These are phyloP conservation scores for Hysterangium stoloniferum DNA, from an alignment of 768 basidiomycete genomes.

Conservation along the genomic window DNA sequence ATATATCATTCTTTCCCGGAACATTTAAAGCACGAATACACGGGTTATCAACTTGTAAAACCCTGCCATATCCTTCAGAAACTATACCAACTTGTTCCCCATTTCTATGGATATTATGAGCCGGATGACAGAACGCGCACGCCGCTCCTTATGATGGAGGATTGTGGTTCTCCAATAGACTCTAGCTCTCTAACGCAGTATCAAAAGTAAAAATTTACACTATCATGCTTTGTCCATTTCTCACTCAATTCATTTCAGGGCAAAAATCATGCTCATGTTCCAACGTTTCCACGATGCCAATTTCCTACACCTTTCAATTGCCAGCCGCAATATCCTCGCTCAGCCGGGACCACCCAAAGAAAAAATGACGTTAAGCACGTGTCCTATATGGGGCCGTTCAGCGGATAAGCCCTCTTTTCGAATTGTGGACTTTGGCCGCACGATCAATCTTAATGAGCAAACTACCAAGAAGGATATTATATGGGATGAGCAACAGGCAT, in stretches of 20 bases:
- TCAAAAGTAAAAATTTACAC: constrained; percentile 1
- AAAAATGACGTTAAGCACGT: background rate
- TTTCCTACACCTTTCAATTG: background rate
- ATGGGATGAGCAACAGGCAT: no score
- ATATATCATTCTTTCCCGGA: constrained; percentile 4
- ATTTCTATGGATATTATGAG: constrained; percentile 8
- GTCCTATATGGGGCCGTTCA: background rate
- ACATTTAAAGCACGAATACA: background rate
- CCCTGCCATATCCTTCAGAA: background rate
- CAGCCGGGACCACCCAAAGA: background rate
- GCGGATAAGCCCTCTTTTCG: background rate
- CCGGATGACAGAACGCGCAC: background rate
- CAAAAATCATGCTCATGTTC: background rate
- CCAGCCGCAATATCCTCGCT: background rate
- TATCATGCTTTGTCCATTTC: background rate
- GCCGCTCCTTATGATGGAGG: background rate
- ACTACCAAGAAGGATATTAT: no score
- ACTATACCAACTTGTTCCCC: background rate
- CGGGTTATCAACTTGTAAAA: background rate
- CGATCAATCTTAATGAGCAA: no score
- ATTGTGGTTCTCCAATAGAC: background rate
- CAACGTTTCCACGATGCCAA: background rate
- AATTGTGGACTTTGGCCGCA: background rate
- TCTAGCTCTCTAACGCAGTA: background rate
- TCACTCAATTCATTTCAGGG: background rate